These are phyloP conservation scores for Drechslerella coelobrocha DNA, from an alignment of 2,329 filamentous ascomycete genomes.

Conservation along the genomic window DNA sequence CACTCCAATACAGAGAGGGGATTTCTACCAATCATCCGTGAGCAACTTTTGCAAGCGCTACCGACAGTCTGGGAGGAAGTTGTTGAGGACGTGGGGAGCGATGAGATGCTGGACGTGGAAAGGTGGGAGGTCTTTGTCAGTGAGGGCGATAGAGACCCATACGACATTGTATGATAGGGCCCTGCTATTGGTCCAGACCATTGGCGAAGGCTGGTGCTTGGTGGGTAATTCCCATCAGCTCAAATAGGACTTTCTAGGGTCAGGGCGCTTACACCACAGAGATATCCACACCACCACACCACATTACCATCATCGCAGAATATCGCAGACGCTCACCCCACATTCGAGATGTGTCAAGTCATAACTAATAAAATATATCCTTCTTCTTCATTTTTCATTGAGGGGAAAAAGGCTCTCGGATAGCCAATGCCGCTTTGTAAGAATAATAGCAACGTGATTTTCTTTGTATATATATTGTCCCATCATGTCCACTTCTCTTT, in stretches of 20 bases:
- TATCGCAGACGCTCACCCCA: neutral
- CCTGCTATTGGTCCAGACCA: neutral
- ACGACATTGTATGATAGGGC: slow-evolving; percentile 68
- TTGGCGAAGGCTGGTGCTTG: neutral
- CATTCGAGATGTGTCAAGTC: neutral
- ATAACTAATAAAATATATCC: neutral
- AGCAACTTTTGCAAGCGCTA: slow-evolving; percentile 69
- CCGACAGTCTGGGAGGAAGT: slow-evolving; percentile 64
- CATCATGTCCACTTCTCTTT: neutral
- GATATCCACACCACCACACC: neutral
- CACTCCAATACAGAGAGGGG: slow-evolving; percentile 92
- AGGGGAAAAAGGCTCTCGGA: neutral
- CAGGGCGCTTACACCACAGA: neutral
- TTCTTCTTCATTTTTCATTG: neutral
- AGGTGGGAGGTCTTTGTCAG: slow-evolving; percentile 75
- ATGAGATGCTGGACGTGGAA: slow-evolving; percentile 55
- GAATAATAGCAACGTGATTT: neutral
- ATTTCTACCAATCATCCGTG: slow-evolving; percentile 76
- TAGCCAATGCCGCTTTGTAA: too few species aligned
- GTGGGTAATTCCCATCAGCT: too few species aligned
- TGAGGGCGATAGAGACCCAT: slow-evolving; percentile 83
- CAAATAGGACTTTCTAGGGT: neutral
- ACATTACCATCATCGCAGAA: neutral
- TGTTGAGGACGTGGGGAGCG: slow-evolving; percentile 54
- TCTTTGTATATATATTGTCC: neutral